These are phyloP conservation scores for Gymnopilus dilepis DNA, from an alignment of 768 basidiomycete genomes.

Conservation along the genomic window DNA sequence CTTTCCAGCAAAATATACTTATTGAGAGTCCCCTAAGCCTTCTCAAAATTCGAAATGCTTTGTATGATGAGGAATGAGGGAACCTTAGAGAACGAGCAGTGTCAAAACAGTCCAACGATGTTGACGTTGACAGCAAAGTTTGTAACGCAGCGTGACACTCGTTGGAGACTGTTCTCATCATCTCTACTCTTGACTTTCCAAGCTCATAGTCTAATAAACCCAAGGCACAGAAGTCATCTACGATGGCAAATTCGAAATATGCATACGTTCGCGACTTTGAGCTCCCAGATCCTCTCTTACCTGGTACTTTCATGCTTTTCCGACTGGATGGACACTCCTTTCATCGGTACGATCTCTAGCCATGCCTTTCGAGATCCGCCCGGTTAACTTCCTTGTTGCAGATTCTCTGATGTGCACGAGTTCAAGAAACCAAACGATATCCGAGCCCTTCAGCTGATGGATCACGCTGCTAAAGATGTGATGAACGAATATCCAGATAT, in stretches of 20 bases:
- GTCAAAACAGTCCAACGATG: background rate
- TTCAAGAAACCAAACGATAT: constrained; percentile 94
- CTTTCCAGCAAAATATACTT: too few relatives aligned
- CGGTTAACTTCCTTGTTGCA: constrained; percentile 32
- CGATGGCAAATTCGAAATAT: constrained; percentile 93
- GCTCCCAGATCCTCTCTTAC: constrained; percentile 84
- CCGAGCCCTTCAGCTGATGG: constrained; percentile 89
- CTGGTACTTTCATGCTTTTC: constrained; percentile 82
- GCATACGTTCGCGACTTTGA: constrained; percentile 92
- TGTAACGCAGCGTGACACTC: background rate
- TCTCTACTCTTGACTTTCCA: background rate
- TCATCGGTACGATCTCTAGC: constrained; percentile 64
- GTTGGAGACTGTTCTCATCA: background rate
- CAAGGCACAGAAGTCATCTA: background rate
- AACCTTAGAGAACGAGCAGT: too few relatives aligned
- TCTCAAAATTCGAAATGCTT: too few relatives aligned
- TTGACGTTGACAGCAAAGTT: background rate
- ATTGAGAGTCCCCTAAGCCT: too few relatives aligned
- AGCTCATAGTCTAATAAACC: background rate
- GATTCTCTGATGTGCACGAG: constrained; percentile 82
- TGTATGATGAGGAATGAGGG: too few relatives aligned
- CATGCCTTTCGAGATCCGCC: background rate
- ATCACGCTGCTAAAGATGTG: constrained; percentile 79
- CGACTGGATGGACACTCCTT: constrained; percentile 94
- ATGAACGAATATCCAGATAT: constrained; percentile 88